phyloP scores from a whole-genome alignment of 1,284 basidiomycete genomes.

The Mycena citricolor region DNA sequence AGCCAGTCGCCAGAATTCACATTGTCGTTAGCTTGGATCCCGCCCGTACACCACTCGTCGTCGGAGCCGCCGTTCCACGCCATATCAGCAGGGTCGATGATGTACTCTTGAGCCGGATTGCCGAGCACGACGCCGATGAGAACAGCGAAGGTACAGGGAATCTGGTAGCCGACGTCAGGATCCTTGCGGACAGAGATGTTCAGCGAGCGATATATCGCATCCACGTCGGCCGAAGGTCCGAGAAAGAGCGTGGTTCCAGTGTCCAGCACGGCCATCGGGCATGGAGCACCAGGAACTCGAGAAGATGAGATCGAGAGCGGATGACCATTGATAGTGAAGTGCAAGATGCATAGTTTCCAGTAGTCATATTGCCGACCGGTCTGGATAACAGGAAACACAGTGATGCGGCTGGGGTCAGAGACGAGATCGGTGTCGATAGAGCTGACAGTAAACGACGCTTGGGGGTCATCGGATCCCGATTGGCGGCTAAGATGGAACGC shows the following conservation, averaged over 20 bases:
- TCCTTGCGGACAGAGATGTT: conserved; percentile 43
- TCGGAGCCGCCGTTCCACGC: conserved; percentile 46
- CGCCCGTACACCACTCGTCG: conserved; percentile 56
- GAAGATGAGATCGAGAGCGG: conserved; percentile 45
- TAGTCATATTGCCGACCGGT: conserved; percentile 47
- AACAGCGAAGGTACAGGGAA: conserved; percentile 49
- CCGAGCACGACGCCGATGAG: conserved; percentile 49
- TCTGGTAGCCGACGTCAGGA: conserved; percentile 42
- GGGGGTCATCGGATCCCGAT: conserved; percentile 25
- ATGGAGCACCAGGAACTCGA: conserved; percentile 41
- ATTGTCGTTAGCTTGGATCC: conserved; percentile 56
- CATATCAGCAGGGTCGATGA: conserved; percentile 52
- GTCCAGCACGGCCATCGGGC: conserved; percentile 55
- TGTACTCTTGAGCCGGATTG: conserved; percentile 41
- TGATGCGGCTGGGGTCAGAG: conserved; percentile 36
- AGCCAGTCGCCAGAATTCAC: conserved; percentile 65
- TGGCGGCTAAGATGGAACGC: conserved; percentile 50
- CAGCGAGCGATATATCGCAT: conserved; percentile 47
- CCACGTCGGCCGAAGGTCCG: conserved; percentile 51
- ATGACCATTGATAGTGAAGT: conserved; percentile 44
- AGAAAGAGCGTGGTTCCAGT: conserved; percentile 60
- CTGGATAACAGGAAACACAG: conserved; percentile 43
- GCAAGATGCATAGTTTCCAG: conserved; percentile 55
- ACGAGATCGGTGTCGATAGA: conserved; percentile 43
- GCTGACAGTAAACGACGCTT: conserved; percentile 55